Percentiles rank a stretch among this genome's conserved stretches.
These are phyloP conservation scores for Trichoderma aggressivum DNA, from an alignment of 2,329 filamentous ascomycete species.

Conservation along the genomic window DNA sequence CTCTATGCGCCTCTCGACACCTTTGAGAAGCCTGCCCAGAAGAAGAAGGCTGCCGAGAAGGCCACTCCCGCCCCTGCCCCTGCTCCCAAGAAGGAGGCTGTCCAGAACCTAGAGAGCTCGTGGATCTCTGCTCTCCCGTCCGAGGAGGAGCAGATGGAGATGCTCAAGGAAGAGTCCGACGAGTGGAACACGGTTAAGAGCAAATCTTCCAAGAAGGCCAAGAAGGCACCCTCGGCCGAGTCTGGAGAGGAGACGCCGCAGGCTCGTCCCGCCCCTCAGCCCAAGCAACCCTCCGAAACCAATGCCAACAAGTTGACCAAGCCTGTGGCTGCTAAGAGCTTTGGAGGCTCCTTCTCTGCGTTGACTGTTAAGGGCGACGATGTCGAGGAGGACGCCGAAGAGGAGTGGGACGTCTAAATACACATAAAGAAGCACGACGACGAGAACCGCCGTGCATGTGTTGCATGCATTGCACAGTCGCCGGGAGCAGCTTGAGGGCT, in stretches of 20 bases:
- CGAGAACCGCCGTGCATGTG: background rate
- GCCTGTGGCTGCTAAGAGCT: conserved; percentile 33
- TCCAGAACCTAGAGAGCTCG: conserved; percentile 34
- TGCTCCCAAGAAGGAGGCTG: conserved; percentile 33
- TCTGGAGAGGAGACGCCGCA: conserved; percentile 35
- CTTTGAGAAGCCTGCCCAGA: conserved; percentile 39
- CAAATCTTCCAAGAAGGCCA: conserved; percentile 41
- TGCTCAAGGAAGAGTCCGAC: conserved; percentile 48
- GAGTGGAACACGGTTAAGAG: conserved; percentile 60
- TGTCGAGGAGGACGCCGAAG: conserved; percentile 41
- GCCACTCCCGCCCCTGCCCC: conserved; percentile 28
- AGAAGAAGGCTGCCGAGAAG: conserved; percentile 24
- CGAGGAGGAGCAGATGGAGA: conserved; percentile 61
- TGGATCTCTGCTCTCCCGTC: conserved; percentile 54
- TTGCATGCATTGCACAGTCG: background rate
- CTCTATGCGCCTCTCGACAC: conserved; percentile 56
- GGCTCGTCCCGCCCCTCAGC: conserved; percentile 30
- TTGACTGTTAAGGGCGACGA: conserved; percentile 42
- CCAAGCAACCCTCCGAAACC: conserved; percentile 30
- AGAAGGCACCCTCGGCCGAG: conserved; percentile 37
- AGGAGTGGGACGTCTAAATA: conserved; percentile 52
- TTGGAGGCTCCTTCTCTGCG: conserved; percentile 50
- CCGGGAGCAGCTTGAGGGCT: background rate
- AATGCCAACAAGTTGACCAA: conserved; percentile 31
- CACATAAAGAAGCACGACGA: background rate